Base-by-base conservation (phyloP, 345 rosid genomes). In the Geranium brycei region DNA sequence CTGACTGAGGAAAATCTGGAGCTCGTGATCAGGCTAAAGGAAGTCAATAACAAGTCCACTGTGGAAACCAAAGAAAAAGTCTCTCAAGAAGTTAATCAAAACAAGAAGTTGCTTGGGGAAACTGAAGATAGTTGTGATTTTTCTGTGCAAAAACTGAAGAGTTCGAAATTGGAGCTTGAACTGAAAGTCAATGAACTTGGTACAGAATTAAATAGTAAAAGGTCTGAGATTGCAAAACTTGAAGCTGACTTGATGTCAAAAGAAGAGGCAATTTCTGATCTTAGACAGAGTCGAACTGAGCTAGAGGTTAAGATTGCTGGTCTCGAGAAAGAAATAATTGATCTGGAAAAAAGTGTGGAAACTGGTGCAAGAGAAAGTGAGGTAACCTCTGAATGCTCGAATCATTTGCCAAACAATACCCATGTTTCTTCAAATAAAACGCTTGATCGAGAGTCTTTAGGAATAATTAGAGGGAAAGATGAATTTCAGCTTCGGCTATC, bases 1-100 rank as follows among this genome's bases (percentile, higher is more conserved):
- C 78, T 82, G 61, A 82, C 89, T n/a, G 83, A 82, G 11, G 89
- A 85, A 72, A 85, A 85, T 61, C 79, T 85, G 51, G 74, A 74
- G 61, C 77, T 85, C 32, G 72, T 85, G 31, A 32, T 75, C 68
- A 72, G 70, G 77, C 72, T 82, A 0, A 78, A 82, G 76, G 80
- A 74, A 60, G 67, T 61, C 31, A 77, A 62, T 59, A 61, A 62
- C 18, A 71, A 31, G 19, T 65, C 77, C 38, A 5, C 18, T 13
- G 69, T 59, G 57, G 77, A 58, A 6, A 10, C 14, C 11, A 13
- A 47, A 47, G 12, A 47, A 47, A 47, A 47, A 47, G 53, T 47
- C 53, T 35, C 69, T 35, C 62, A 64, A 55, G 82, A 78, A 75
- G 80, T 76, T 66, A 62, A 71, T 71, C 28, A 60, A 23, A 69